Base-by-base conservation (phyloP, 306 rosid species). In the Prunus padus region DNA sequence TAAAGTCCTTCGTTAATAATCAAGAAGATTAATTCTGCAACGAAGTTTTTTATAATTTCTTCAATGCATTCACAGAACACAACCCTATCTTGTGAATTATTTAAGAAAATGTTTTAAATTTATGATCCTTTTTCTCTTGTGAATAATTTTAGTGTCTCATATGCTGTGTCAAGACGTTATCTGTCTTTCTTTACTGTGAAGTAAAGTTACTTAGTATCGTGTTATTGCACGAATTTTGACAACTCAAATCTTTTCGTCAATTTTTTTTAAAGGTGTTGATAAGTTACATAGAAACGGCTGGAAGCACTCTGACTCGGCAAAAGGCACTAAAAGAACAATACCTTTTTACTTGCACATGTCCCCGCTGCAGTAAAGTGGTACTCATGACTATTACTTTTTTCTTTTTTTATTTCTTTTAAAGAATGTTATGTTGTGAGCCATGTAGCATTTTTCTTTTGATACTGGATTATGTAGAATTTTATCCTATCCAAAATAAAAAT, bases 211-310 rank as follows among this genome's bases (percentile, higher is more conserved):
- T 50, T 20, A 12, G 11, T 33, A n/a, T 33, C 65, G 15, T 12
- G 33, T 22, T 33, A 14, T 57, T 37, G 65, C 52, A 33, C 13
- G 1, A 33, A 6, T 22, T 52, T 52, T 22, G 37, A 31, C 63
- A 31, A 14, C 37, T 13, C 80, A 46, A 40, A 65, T 75, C 81
- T n/a, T n/a, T n/a, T n/a, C n/a, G n/a, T n/a, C n/a, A n/a, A n/a
- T n/a, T n/a, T n/a, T n/a, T n/a, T n/a, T n/a, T n/a, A n/a, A 73
- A 94, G 98, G 93, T 95, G 40, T 69, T 78, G 68, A 95, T 95
- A 81, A 92, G 96, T 87, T 95, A 92, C 71, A 89, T 95, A 33
- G 98, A 95, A 77, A 92, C 95, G 68, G 88, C 96, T 72, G 95
- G 92, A 84, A 90, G 95, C 83, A 95, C 96, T 28, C 80, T 77